A percentile compares a stretch with the other conserved stretches of the same genome.
Evolutionary conservation across 2,329 filamentous ascomycete species (phyloP).

Genomic region (Aspergillus persii): DNA sequence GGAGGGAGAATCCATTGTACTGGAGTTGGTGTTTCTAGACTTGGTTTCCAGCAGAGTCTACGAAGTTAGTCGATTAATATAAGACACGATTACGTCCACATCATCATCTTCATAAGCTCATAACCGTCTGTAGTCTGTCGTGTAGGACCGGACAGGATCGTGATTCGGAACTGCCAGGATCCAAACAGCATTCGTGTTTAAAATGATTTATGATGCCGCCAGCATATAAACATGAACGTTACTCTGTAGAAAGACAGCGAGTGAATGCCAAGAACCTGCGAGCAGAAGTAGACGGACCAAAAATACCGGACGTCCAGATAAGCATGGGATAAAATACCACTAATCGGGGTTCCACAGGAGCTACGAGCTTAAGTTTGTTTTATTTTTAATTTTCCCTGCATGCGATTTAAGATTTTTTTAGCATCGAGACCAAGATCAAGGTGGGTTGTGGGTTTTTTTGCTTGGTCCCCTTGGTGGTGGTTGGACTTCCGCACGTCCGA

Average conservation of each 20-base stretch:
- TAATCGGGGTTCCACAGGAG: slow-evolving; percentile 12
- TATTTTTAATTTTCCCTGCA: neutral
- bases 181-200: neutral
- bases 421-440: neutral
- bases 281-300: neutral
- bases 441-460: neutral
- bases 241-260: neutral
- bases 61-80: slow-evolving; percentile 12
- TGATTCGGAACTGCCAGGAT: too few relatives aligned
- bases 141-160: too few relatives aligned
- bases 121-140: too few relatives aligned
- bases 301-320: slow-evolving; percentile 17
- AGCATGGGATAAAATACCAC: slow-evolving; percentile 10
- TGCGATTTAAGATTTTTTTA: slow-evolving; percentile 2
- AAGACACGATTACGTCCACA: slow-evolving; percentile 9
- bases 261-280: neutral
- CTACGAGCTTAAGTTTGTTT: slow-evolving; percentile 4
- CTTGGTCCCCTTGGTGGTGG: neutral
- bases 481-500: slow-evolving; percentile 23
- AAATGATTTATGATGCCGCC: neutral
- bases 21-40: slow-evolving; percentile 10
- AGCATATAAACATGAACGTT: too few relatives aligned
- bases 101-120: too few relatives aligned
- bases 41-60: neutral
- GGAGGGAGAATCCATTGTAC: slow-evolving; percentile 15